Evolutionary conservation across 2,329 filamentous ascomycete genomes (phyloP), one percentile per base, ranked within the genome.

Genomic region (Aspergillus puulaauensis): DNA sequence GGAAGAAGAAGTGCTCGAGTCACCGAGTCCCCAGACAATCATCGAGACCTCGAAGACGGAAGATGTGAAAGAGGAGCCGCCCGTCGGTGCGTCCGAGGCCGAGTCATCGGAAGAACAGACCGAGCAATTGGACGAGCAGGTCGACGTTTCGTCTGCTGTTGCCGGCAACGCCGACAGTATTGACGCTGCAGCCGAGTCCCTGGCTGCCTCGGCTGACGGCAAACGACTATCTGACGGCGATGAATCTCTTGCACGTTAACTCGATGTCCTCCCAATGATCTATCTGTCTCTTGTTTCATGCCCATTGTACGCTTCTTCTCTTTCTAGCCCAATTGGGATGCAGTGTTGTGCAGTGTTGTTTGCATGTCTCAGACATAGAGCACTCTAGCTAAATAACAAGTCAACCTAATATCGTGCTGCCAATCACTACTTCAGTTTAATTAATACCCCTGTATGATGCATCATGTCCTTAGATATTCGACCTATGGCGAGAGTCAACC

Each of bases 221-320:
- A 72, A 73, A 59, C 62, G 48, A 40, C 14, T 47, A 2, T 70
- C 68, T 31, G 65, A 71, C 41, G 66, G 67, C 50, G 61, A 61
- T 27, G 33, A 37, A 43, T 52, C 33, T 5, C 27, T 40, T 14
- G 21, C 15, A n/a, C 7, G 17, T 27, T 40, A 1, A 24, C n/a
- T 44, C 43, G 21, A n/a, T 35, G 27, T n/a, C 39, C 19, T 48
- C 27, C n/a, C 37, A 7, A 19, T 41, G 21, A n/a, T 21, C 19
- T 48, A 5, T 54, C 9, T 31, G 27, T 31, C 8, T 31, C 27
- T 33, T 15, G 15, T 24, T 37, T 52, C 23, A 17, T 48, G 35
- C 24, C 24, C 43, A n/a, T 24, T 14, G 11, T 47, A 19, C 33
- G 9, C 27, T 15, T 57, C 51, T 37, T 35, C 41, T 40, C 33